Evolutionary conservation across 192 early-diverging fungal genomes (phyloP).

Genomic region (Coemansia sp.): DNA sequence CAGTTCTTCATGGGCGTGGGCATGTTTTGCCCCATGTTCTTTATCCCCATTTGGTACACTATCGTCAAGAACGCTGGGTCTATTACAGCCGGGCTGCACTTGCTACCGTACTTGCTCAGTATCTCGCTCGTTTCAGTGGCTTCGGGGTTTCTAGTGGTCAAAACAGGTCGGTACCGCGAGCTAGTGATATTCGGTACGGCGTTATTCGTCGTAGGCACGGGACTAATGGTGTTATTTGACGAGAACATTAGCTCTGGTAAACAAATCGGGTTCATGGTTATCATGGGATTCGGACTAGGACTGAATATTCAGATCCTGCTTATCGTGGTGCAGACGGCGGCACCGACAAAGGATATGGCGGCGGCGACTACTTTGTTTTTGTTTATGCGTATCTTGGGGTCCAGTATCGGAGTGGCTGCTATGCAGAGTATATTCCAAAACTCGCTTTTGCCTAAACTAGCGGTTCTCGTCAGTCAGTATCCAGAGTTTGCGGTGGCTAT

Average conservation of each 20-base stretch:
- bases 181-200: slow-evolving; percentile 61
- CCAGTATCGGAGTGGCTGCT: slow-evolving; percentile 63
- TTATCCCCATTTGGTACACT: slow-evolving; percentile 66
- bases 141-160: slow-evolving; percentile 57
- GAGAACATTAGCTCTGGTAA: slow-evolving; percentile 52
- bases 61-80: slow-evolving; percentile 60
- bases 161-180: slow-evolving; percentile 55
- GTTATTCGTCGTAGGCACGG: slow-evolving; percentile 58
- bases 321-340: slow-evolving; percentile 69
- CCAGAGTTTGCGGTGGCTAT: slow-evolving; percentile 25
- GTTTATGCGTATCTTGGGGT: slow-evolving; percentile 68
- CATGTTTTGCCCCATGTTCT: slow-evolving; percentile 65
- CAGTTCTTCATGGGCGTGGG: slow-evolving; percentile 61
- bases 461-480: slow-evolving; percentile 6
- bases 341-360: slow-evolving; percentile 62
- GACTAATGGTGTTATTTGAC: slow-evolving; percentile 63
- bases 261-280: slow-evolving; percentile 60
- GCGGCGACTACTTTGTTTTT: slow-evolving; percentile 64
- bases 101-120: slow-evolving; percentile 64
- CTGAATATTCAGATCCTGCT: slow-evolving; percentile 64
- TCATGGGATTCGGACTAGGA: slow-evolving; percentile 62
- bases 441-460: slow-evolving; percentile 30
- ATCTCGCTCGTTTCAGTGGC: slow-evolving; percentile 60
- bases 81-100: slow-evolving; percentile 62
- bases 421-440: slow-evolving; percentile 62